A percentile compares a stretch with the other conserved stretches of the same genome.
These are phyloP conservation scores for Xylariaceae sp. DNA, from an alignment of 2,329 filamentous ascomycete genomes.

Conservation along the genomic window DNA sequence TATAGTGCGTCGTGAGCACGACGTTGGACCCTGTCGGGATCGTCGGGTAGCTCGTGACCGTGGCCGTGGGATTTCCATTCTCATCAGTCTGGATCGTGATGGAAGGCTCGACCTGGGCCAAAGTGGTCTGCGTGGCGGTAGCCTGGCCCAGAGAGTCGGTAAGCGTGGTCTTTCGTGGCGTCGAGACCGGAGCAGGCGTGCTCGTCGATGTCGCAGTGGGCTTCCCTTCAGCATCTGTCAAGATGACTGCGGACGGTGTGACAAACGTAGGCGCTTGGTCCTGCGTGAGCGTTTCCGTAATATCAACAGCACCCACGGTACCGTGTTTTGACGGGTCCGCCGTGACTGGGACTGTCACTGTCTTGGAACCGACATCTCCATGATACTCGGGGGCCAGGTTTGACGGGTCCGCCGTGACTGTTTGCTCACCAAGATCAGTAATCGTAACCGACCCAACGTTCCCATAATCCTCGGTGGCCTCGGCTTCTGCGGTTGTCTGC, in stretches of 20 bases:
- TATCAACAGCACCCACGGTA: no score
- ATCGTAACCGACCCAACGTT: conserved; percentile 1
- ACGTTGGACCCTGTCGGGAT: background rate
- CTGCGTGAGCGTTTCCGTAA: conserved; percentile 6
- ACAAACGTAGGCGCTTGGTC: conserved; percentile 10
- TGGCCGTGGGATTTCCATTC: conserved; percentile 15
- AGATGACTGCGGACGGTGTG: conserved; percentile 6
- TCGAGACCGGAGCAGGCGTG: conserved; percentile 7
- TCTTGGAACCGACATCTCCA: no score
- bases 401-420: no score
- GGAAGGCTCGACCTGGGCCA: background rate
- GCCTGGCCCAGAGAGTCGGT: conserved; percentile 4
- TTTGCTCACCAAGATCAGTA: no score
- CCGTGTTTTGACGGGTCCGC: no score
- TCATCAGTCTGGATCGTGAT: conserved; percentile 10
- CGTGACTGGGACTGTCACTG: no score
- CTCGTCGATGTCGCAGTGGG: conserved; percentile 17
- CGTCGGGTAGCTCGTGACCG: conserved; percentile 2
- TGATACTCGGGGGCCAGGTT: no score
- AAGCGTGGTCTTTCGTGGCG: conserved; percentile 11
- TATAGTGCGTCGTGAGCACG: conserved; percentile 9
- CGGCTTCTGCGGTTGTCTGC: background rate
- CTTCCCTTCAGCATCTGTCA: conserved; percentile 15
- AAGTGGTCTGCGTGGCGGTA: background rate
- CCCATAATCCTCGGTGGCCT: conserved; percentile 6